phyloP scores from a whole-genome alignment of 2,329 filamentous ascomycete genomes.

The Fusarium sp. region DNA sequence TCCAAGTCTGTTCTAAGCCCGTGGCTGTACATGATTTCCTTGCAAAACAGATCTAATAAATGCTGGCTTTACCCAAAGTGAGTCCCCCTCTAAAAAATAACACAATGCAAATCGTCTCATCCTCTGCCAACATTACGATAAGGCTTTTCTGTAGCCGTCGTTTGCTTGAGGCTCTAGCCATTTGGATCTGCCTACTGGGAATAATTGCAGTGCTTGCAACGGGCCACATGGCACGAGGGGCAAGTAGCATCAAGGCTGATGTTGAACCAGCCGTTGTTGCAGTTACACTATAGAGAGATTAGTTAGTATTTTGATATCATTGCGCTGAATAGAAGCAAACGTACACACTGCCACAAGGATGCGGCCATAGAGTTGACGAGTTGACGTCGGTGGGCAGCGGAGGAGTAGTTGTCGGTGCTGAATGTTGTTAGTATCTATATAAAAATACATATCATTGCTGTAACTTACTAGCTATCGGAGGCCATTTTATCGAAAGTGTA shows the following conservation, averaged over 20 bases:
- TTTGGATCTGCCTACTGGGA: neutral
- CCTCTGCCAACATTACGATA: neutral
- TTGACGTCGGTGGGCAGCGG: conserved; percentile 4
- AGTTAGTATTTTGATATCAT: neutral
- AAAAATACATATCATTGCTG: fast-evolving
- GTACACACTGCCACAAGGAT: conserved; percentile 17
- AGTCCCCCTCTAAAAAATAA: neutral
- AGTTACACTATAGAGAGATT: conserved; percentile 11
- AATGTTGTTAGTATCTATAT: neutral
- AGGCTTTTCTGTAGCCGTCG: too few relatives aligned
- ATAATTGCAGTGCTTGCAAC: conserved; percentile 38
- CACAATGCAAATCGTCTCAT: neutral
- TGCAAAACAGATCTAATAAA: neutral
- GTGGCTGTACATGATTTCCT: neutral
- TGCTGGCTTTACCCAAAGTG: neutral
- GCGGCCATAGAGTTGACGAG: neutral
- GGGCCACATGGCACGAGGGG: conserved; percentile 1
- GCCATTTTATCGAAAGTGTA: conserved; percentile 8
- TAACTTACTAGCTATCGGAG: conserved; percentile 4
- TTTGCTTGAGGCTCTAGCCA: neutral
- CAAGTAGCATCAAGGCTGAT: neutral
- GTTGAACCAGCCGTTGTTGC: conserved; percentile 2
- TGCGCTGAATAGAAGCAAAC: neutral
- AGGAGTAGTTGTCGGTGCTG: conserved; percentile 3
- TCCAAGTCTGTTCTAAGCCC: neutral